Percentiles rank a stretch among this genome's conserved stretches.
Evolutionary conservation across 441 rosid species (phyloP).

Genomic region (Populus trichocarpa): DNA sequence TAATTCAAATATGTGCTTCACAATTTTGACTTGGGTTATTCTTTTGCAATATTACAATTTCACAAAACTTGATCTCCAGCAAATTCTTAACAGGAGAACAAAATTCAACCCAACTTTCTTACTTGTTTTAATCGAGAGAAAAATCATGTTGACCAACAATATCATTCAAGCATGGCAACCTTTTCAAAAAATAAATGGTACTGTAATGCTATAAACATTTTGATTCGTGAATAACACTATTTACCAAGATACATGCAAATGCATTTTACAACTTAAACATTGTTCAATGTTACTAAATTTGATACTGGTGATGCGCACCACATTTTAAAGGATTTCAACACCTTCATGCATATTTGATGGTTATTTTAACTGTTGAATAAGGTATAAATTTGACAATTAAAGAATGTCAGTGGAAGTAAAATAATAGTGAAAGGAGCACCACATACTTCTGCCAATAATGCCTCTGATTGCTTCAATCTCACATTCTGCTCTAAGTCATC

Average conservation of each 20-base stretch:
- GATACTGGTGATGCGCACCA: not conserved
- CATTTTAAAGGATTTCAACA: not conserved
- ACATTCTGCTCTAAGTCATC: constrained; percentile 65
- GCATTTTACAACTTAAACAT: not conserved
- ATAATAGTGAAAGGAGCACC: constrained; percentile 2
- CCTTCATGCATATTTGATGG: too few relatives aligned
- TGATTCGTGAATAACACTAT: not conserved
- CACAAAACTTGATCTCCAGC: not conserved
- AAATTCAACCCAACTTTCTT: not conserved
- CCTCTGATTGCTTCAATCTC: constrained; percentile 66
- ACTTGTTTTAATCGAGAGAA: not conserved
- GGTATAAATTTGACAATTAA: not conserved
- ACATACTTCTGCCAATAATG: constrained; percentile 56
- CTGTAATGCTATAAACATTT: not conserved
- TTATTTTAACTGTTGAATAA: not conserved
- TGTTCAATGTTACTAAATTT: not conserved
- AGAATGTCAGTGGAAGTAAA: not conserved
- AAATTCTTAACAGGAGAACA: not conserved
- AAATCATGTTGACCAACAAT: not conserved
- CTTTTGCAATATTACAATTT: not conserved
- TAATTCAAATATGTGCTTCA: not conserved
- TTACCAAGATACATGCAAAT: not conserved
- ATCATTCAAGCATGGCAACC: not conserved
- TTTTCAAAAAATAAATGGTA: not conserved
- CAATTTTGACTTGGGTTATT: not conserved